These are phyloP conservation scores for Paspalum notatum DNA, from an alignment of 176 grass and related monocot genomes.

Conservation along the genomic window DNA sequence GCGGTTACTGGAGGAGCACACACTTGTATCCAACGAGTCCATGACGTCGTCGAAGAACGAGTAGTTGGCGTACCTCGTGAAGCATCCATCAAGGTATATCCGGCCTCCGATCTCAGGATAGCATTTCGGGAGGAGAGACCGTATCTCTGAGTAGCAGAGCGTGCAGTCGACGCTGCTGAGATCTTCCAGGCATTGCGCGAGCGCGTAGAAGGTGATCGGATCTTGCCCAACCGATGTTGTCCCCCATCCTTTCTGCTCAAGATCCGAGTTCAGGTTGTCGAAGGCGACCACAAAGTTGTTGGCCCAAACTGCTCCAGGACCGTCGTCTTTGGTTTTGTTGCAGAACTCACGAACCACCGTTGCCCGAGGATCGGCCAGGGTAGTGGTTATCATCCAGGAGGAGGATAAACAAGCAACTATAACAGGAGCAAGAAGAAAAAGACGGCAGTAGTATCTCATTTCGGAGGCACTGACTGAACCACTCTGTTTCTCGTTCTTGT, in stretches of 20 bases:
- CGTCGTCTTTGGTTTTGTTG: slow-evolving; percentile 1
- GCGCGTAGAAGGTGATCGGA: slow-evolving; percentile 39
- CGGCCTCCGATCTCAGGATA: slow-evolving; percentile 42
- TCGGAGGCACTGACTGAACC: background rate
- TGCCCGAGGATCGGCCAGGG: slow-evolving; percentile 34
- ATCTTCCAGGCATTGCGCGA: slow-evolving; percentile 55
- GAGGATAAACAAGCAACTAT: background rate
- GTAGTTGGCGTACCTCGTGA: slow-evolving; percentile 58
- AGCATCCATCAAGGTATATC: slow-evolving; percentile 66
- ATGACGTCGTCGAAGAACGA: slow-evolving; percentile 43
- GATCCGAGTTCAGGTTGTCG: slow-evolving; percentile 42
- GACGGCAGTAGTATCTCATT: background rate
- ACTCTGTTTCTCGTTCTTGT: slow-evolving; percentile 9
- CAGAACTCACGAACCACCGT: slow-evolving; percentile 19
- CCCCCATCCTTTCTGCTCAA: slow-evolving; percentile 55
- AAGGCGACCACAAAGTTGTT: slow-evolving; percentile 50
- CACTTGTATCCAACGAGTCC: slow-evolving; percentile 48
- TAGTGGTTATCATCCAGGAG: background rate
- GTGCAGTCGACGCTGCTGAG: slow-evolving; percentile 48
- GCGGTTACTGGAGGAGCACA: slow-evolving; percentile 42
- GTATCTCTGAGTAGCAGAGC: slow-evolving; percentile 54
- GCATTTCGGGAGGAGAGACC: slow-evolving; percentile 54
- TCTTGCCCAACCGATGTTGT: slow-evolving; percentile 38
- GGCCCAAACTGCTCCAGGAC: slow-evolving; percentile 52
- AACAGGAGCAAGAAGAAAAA: background rate